Percentiles rank a stretch among this genome's conserved stretches.
Conservation (phyloP, 1,284 basidiomycete species). For the Puccinia novopanici region DNA sequence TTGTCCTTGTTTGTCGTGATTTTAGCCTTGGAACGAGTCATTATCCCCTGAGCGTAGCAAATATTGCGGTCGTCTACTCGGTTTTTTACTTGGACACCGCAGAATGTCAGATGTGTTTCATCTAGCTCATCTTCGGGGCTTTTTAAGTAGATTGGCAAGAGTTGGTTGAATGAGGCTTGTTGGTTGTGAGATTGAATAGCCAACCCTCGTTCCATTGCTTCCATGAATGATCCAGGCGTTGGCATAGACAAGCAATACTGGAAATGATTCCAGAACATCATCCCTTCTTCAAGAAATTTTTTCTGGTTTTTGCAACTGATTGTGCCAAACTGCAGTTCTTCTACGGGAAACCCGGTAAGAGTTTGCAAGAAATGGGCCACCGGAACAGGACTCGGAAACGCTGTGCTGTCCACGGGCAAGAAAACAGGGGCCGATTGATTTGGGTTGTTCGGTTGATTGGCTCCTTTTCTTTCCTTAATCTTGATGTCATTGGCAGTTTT, state of each 20-base stretch:
- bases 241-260: background rate
- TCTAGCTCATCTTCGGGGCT: too few relatives aligned
- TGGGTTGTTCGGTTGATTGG: too few relatives aligned
- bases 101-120: too few relatives aligned
- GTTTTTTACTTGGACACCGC: slow-evolving; percentile 19
- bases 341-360: too few relatives aligned
- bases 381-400: background rate
- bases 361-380: background rate
- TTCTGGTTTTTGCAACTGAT: background rate
- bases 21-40: background rate
- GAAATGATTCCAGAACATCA: slow-evolving; percentile 8
- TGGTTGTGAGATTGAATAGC: slow-evolving; percentile 6
- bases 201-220: background rate
- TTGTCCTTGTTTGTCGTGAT: background rate
- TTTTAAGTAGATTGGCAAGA: too few relatives aligned
- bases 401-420: background rate
- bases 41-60: background rate
- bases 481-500: background rate
- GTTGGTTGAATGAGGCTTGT: too few relatives aligned
- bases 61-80: background rate
- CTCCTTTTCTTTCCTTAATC: background rate
- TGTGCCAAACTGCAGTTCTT: too few relatives aligned
- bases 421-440: too few relatives aligned
- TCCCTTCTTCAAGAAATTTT: background rate
- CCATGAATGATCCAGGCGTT: background rate